Base-by-base conservation (phyloP, 192 early-diverging fungal genomes). In the Coemansia sp. region DNA sequence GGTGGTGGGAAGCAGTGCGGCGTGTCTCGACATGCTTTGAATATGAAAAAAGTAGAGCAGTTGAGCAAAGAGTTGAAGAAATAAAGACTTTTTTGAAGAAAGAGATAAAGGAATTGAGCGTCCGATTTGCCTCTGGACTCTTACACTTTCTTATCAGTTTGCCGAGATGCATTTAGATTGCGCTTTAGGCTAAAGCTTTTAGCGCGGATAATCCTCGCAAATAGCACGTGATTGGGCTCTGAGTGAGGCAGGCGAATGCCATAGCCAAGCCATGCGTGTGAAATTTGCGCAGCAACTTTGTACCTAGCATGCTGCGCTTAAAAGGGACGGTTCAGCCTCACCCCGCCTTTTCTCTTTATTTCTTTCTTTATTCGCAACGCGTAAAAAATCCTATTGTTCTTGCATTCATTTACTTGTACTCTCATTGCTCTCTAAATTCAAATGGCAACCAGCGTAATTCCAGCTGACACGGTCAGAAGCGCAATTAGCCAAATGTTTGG, bases 1-100 rank as follows among this genome's bases (percentile, higher is more conserved):
- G 62, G 87, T 87, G 11, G 88, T 81, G 7, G 95, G 92, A 11
- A 96, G 87, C 44, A 98, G 87, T 69, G 95, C 89, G 12, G 80
- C 80, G 65, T 86, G 84, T 44, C 83, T 81, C 33, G 80, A 63
- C 75, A 83, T 83, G 47, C 46, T 74, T 49, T 13, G 16, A 18
- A 50, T 36, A 7, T 18, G 18, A 36, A 40, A 44, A 39, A 39
- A 60, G 39, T 16, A 46, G 24, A 44, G 22, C 38, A 18, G 36
- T 3, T 43, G 24, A 39, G 24, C 0, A 13, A 63, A 46, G 20
- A 43, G 20, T 1, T 38, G 36, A 62, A 16, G 52, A 53, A 53
- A 27, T 15, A 7, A 55, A 44, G 15, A 44, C 9, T 20, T 50
- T 22, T 50, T 50, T 6, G 47, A 55, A 29, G 22, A 58, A 36